Conservation (phyloP, 805 yeast species). For the Lipomyces orientalis region DNA sequence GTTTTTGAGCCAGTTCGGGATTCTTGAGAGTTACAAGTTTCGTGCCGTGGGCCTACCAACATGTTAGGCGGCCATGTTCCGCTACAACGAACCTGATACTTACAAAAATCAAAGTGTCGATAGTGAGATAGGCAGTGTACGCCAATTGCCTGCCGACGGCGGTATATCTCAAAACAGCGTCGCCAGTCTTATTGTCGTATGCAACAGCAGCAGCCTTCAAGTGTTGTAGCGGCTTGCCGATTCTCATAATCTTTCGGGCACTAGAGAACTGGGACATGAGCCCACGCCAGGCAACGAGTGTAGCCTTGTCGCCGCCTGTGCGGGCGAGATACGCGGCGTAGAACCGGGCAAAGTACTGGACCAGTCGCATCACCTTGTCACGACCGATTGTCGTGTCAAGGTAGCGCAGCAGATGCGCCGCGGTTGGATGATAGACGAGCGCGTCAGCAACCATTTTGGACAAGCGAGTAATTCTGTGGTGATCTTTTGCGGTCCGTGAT, state of each 20-base stretch:
- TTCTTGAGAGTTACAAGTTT: conserved; percentile 46
- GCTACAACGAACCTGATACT: conserved; percentile 28
- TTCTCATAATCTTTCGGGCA: conserved; percentile 82
- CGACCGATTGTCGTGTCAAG: conserved; percentile 74
- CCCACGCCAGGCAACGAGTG: conserved; percentile 57
- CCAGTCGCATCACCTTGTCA: conserved; percentile 77
- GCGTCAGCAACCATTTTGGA: conserved; percentile 67
- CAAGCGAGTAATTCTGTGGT: background rate
- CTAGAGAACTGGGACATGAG: conserved; percentile 68
- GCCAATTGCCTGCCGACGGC: conserved; percentile 46
- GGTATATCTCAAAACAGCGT: conserved; percentile 58
- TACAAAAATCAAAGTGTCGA: conserved; percentile 47
- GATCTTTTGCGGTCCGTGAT: background rate
- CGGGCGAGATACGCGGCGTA: conserved; percentile 65
- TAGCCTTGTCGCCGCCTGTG: conserved; percentile 57
- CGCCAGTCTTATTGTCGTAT: conserved; percentile 71
- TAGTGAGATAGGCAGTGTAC: conserved; percentile 45
- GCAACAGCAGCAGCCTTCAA: conserved; percentile 70
- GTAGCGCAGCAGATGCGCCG: conserved; percentile 64
- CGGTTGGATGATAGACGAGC: conserved; percentile 73
- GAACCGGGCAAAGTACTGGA: conserved; percentile 82
- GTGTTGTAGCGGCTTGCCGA: conserved; percentile 77
- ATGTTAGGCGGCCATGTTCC: background rate
- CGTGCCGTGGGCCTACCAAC: conserved; percentile 59
- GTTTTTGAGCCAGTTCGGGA: conserved; percentile 55